These are phyloP conservation scores for Boletus reticuloceps DNA, from an alignment of 768 basidiomycete genomes.

Conservation along the genomic window DNA sequence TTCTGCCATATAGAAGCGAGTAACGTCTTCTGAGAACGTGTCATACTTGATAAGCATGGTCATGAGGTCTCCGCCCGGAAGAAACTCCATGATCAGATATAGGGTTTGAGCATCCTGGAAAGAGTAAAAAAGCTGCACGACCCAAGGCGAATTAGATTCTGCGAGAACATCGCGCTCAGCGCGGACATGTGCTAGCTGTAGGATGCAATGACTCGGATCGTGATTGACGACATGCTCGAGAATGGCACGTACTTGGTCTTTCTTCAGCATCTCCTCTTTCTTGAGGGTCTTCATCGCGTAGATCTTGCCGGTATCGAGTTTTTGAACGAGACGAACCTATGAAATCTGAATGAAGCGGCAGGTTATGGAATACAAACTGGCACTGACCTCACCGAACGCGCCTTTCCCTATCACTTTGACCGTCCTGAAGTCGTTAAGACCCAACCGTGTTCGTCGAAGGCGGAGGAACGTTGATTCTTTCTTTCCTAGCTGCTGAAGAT, in stretches of 20 bases:
- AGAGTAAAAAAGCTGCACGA: constrained; percentile 96
- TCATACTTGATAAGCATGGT: constrained; percentile 99
- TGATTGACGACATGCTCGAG: neutral
- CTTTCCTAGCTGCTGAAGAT: constrained; percentile 78
- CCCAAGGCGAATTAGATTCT: constrained; percentile 94
- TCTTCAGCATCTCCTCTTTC: constrained; percentile 99
- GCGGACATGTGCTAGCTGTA: constrained; percentile 92
- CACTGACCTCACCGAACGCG: constrained; percentile 90
- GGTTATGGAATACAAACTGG: neutral
- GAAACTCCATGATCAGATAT: constrained; percentile 98
- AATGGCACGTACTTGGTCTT: constrained; percentile 75
- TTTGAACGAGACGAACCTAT: constrained; percentile 90
- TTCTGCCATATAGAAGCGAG: constrained; percentile 98
- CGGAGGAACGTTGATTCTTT: constrained; percentile 89
- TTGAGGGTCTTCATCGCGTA: constrained; percentile 98
- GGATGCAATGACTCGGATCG: constrained; percentile 1
- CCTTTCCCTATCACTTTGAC: constrained; percentile 99
- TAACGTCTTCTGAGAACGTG: constrained; percentile 97
- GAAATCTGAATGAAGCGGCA: neutral
- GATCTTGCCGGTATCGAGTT: constrained; percentile 94
- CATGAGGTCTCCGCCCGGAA: constrained; percentile 98
- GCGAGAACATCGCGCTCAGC: constrained; percentile 97
- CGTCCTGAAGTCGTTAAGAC: constrained; percentile 89
- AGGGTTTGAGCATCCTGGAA: constrained; percentile 93
- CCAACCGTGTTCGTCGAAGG: constrained; percentile 83